Evolutionary conservation across 2,329 filamentous ascomycete genomes (phyloP), one percentile per base, ranked within the genome.

Genomic region (Zalaria obscura): DNA sequence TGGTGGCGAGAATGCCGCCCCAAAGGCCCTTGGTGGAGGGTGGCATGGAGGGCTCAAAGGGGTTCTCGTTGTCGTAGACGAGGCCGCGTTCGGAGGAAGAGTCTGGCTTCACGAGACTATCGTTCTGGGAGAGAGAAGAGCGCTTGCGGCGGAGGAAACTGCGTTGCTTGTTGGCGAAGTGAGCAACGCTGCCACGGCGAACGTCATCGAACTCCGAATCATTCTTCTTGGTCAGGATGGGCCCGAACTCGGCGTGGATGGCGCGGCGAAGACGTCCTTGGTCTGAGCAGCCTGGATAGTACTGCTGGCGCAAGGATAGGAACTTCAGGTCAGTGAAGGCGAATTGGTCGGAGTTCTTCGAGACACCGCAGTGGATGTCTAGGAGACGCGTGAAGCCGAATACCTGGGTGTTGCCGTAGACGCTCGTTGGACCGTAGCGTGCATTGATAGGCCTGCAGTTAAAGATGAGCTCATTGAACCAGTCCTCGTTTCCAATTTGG

Each of bases 241-340:
- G 55, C 38, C 57, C 58, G 43, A 70, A 70, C 28, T 69, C 64
- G 34, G 61, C 59, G 43, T 68, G 64, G 38, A 69, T 67, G 35
- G 62, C 59, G 9, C 60, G 60, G 3, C 59, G 60, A 25, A 70
- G 52, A 7, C 65, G 57, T 9, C 58, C 58, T 41, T 69, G 65
- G 47, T 69, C 66, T 1, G 63, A 62, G 34, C 64, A 67, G 27
- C 61, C 60, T 10, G 56, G 55, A 43, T 66, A 65, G 27, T 61
- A 61, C 25, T 64, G 58, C 43, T 69, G 60, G 3, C 61, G 60
- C 25, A 59, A 56, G 26, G 48, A 61, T 55, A 69, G 67, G 53
- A 70, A 68, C 7, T 48, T 43, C 39, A 42, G 40, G 10, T 38
- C 42, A n/a, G 43, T 43, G 27, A 48, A 45, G 9, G 44, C 40